These are phyloP conservation scores for Byssochlamys sp. DNA, from an alignment of 2,329 filamentous ascomycete species.

Conservation along the genomic window DNA sequence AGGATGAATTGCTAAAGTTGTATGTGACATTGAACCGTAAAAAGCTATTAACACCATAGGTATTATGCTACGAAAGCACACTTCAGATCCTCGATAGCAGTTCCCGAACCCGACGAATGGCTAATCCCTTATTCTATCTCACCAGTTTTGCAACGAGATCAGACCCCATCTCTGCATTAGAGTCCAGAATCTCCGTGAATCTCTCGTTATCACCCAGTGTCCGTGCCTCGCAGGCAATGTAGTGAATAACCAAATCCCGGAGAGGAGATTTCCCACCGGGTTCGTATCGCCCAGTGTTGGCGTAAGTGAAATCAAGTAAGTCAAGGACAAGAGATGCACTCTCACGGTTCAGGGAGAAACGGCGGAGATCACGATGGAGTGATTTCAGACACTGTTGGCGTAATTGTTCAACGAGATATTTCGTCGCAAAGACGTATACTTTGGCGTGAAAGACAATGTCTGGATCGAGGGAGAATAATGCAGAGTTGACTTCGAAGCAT, in stretches of 20 bases:
- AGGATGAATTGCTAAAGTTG: too few relatives aligned
- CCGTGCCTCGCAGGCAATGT: conserved; percentile 34
- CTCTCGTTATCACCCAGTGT: conserved; percentile 60
- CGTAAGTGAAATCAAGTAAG: conserved; percentile 5
- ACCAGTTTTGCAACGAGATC: not conserved
- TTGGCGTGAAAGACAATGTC: conserved; percentile 26
- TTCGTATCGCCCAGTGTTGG: conserved; percentile 1
- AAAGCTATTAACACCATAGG: too few relatives aligned
- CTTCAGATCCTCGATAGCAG: too few relatives aligned
- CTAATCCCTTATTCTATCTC: not conserved
- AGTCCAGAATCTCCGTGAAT: conserved; percentile 19
- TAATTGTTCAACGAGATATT: conserved; percentile 2
- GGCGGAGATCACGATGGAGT: conserved; percentile 1
- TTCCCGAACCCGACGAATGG: too few relatives aligned
- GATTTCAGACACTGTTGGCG: not conserved
- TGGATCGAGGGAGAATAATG: not conserved
- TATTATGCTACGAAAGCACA: too few relatives aligned
- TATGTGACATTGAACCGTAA: too few relatives aligned
- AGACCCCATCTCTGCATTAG: not conserved
- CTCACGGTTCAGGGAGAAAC: not conserved
- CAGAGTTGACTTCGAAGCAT: not conserved
- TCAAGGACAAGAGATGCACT: conserved; percentile 7
- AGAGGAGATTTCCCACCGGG: not conserved
- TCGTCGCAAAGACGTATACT: conserved; percentile 2
- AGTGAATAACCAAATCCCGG: conserved; percentile 3